Conservation (phyloP, 768 basidiomycete species). For the Leucogyrophana mollusca region DNA sequence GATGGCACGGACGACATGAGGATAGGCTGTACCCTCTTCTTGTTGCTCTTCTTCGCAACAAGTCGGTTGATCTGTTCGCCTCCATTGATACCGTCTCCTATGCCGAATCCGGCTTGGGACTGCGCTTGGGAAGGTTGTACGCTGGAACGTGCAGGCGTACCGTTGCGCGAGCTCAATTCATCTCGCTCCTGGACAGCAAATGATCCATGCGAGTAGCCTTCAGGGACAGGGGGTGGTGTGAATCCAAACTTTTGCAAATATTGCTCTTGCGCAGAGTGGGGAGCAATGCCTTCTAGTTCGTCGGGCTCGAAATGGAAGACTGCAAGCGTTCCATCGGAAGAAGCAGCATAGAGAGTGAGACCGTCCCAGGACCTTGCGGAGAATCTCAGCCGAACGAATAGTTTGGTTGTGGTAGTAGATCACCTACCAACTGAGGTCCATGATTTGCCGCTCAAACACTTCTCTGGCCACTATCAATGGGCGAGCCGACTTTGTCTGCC, state of each 20-base stretch:
- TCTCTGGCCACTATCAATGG: conserved; percentile 93
- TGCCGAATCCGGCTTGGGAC: conserved; percentile 41
- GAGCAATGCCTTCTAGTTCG: conserved; percentile 81
- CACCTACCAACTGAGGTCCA: conserved; percentile 91
- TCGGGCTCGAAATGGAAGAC: conserved; percentile 81
- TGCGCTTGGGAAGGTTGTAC: conserved; percentile 32
- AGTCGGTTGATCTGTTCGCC: conserved; percentile 70
- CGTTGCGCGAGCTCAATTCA: conserved; percentile 44
- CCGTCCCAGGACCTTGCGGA: conserved; percentile 85
- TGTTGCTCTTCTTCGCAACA: conserved; percentile 70
- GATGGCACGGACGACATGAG: conserved; percentile 39
- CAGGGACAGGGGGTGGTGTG: conserved; percentile 60
- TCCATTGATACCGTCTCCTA: conserved; percentile 30
- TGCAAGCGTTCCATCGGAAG: conserved; percentile 92
- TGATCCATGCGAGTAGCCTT: conserved; percentile 63
- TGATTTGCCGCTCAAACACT: conserved; percentile 90
- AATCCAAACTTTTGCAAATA: conserved; percentile 85
- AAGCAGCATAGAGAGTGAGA: conserved; percentile 87
- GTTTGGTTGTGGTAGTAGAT: not conserved
- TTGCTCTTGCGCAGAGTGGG: conserved; percentile 68
- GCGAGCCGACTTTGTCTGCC: conserved; percentile 91
- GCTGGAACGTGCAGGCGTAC: conserved; percentile 41
- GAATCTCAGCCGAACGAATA: conserved; percentile 6
- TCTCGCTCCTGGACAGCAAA: conserved; percentile 12
- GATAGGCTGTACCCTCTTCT: conserved; percentile 61